Percentiles rank a stretch among this genome's conserved stretches.
Evolutionary conservation across 2,329 filamentous ascomycete genomes (phyloP).

Genomic region (Fusarium sp.): DNA sequence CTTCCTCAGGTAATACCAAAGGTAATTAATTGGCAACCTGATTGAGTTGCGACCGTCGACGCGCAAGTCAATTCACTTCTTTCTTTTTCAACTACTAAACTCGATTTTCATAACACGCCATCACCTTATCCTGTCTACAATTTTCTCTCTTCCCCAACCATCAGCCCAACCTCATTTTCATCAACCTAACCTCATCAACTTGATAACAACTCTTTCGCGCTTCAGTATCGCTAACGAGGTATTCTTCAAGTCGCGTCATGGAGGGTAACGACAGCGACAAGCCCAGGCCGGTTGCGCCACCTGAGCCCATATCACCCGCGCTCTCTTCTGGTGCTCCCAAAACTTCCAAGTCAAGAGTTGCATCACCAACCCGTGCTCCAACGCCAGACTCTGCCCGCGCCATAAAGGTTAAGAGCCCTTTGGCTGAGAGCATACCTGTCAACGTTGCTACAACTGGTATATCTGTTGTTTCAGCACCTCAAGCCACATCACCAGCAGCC

Average conservation of each 20-base stretch:
- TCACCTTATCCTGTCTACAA: not conserved
- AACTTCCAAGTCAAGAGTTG: constrained; percentile 33
- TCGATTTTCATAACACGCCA: constrained; percentile 22
- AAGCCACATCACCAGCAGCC: constrained; percentile 14
- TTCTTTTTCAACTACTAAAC: constrained; percentile 21
- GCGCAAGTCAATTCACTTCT: constrained; percentile 18
- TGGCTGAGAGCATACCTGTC: constrained; percentile 18
- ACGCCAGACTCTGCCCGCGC: constrained; percentile 41
- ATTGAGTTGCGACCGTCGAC: constrained; percentile 34
- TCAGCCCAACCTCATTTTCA: not conserved
- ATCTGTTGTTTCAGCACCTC: constrained; percentile 13
- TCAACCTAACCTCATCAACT: not conserved
- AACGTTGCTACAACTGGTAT: constrained; percentile 20
- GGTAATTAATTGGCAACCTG: constrained; percentile 33
- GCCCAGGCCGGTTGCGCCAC: constrained; percentile 45
- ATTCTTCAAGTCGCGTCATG: constrained; percentile 40
- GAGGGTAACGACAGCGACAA: constrained; percentile 44
- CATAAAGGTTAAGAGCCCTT: constrained; percentile 32
- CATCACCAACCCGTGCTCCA: constrained; percentile 39
- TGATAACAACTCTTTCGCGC: constrained; percentile 16
- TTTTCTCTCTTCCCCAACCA: not conserved
- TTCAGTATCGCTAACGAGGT: constrained; percentile 12
- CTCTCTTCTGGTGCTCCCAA: constrained; percentile 41
- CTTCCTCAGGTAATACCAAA: constrained; percentile 22
- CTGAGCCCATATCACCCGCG: constrained; percentile 47